Evolutionary conservation across 257 asterid genomes (phyloP).

Genomic region (Voacanga thouarsii): DNA sequence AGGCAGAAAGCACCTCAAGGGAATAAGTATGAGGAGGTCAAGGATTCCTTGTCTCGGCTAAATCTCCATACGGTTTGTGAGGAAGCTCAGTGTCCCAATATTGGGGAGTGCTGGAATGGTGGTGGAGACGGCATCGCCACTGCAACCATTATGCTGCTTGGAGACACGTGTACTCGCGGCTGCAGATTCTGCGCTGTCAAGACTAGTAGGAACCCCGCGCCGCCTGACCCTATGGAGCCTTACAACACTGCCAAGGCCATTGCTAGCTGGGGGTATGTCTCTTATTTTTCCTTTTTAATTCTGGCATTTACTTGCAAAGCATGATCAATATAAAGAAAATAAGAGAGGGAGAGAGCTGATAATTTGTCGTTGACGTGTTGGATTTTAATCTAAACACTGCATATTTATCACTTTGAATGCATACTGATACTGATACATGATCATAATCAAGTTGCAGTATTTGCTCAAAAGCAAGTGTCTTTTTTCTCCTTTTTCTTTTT

Average conservation of each 20-base stretch:
- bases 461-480: not conserved
- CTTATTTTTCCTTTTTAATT: not conserved
- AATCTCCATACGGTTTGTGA: constrained; percentile 88
- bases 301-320: not conserved
- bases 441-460: not conserved
- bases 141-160: constrained; percentile 93
- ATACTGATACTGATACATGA: not conserved
- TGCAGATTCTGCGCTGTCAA: constrained; percentile 97
- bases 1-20: constrained; percentile 99
- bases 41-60: constrained; percentile 70
- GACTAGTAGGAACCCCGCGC: constrained; percentile 87
- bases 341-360: not conserved
- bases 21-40: constrained; percentile 75
- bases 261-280: constrained; percentile 89
- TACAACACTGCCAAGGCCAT: constrained; percentile 83
- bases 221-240: constrained; percentile 98
- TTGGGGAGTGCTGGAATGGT: constrained; percentile 99
- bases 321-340: too few species aligned
- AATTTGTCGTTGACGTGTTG: not conserved
- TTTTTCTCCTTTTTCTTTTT: not conserved
- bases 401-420: not conserved
- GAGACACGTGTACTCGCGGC: constrained; percentile 95
- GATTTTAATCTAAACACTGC: not conserved
- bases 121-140: constrained; percentile 96
- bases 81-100: constrained; percentile 98